Conservation (phyloP, 441 rosid species). For the Pelargonium australe region DNA sequence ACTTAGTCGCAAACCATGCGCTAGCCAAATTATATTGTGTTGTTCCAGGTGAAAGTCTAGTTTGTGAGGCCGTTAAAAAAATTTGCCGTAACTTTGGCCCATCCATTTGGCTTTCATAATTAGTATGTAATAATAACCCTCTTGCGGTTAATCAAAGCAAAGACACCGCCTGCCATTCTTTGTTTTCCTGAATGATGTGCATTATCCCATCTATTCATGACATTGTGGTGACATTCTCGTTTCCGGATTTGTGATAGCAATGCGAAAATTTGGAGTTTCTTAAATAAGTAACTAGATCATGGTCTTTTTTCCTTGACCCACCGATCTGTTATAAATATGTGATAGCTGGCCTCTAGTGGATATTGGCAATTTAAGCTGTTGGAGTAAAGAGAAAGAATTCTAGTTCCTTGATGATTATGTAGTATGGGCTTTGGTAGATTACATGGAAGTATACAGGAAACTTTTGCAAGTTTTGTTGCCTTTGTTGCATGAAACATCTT, state of each 20-base stretch:
- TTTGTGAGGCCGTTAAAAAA: neutral
- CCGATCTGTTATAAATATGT: neutral
- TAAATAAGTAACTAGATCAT: too few species aligned
- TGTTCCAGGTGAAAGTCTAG: slow-evolving; percentile 3
- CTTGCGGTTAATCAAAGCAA: neutral
- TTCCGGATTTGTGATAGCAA: neutral
- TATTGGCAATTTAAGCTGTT: neutral
- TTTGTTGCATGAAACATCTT: neutral
- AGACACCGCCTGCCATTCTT: neutral
- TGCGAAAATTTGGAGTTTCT: too few species aligned
- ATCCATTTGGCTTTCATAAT: neutral
- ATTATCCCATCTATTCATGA: neutral
- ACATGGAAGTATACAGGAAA: neutral
- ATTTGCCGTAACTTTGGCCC: neutral
- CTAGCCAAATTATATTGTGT: neutral
- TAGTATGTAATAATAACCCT: neutral
- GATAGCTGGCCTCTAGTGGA: neutral
- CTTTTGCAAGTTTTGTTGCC: too few species aligned
- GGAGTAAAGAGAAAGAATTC: neutral
- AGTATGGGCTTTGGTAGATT: neutral
- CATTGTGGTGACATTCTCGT: neutral
- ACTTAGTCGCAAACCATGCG: neutral
- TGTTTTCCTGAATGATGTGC: neutral
- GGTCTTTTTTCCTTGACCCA: too few species aligned
- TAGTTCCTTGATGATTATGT: neutral